A percentile compares a stretch with the other conserved stretches of the same genome.
These are phyloP conservation scores for Xylaria sp. DNA, from an alignment of 2,329 filamentous ascomycete genomes.

Conservation along the genomic window DNA sequence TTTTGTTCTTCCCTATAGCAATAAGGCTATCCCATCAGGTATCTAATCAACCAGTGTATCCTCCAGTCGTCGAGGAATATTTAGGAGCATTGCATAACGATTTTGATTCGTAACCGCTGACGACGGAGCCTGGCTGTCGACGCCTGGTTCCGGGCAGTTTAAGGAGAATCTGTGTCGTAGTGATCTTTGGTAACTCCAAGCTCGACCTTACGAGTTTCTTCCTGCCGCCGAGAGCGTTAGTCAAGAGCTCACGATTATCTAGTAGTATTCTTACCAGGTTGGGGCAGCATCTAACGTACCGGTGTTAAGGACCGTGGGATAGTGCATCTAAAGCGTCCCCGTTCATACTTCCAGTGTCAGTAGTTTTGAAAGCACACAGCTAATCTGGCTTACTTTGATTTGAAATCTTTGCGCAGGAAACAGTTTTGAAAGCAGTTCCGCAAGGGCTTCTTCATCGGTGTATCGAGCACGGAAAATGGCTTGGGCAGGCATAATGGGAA, in stretches of 20 bases:
- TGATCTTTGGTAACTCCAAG: constrained; percentile 9
- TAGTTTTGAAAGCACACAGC: neutral
- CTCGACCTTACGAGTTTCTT: constrained; percentile 17
- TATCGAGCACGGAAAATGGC: constrained; percentile 24
- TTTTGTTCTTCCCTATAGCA: too few relatives aligned
- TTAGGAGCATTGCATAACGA: too few relatives aligned
- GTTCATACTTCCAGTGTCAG: constrained; percentile 16
- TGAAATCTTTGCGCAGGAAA: constrained; percentile 1
- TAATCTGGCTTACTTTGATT: constrained; percentile 9
- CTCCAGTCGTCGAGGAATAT: too few relatives aligned
- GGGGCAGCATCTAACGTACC: neutral
- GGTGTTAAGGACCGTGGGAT: constrained; percentile 20
- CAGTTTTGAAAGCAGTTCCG: neutral
- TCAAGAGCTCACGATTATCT: neutral
- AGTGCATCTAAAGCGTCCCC: constrained; percentile 20
- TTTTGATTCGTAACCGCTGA: neutral
- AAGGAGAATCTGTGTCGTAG: neutral
- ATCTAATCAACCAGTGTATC: too few relatives aligned
- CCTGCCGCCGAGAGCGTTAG: neutral
- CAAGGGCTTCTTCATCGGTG: constrained; percentile 16
- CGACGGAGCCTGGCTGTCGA: neutral
- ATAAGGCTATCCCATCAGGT: too few relatives aligned
- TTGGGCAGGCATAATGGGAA: constrained; percentile 5
- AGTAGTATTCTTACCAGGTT: neutral
- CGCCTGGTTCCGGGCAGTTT: neutral